These are phyloP conservation scores for Begonia masoniana DNA, from an alignment of 306 rosid species.

Conservation along the genomic window DNA sequence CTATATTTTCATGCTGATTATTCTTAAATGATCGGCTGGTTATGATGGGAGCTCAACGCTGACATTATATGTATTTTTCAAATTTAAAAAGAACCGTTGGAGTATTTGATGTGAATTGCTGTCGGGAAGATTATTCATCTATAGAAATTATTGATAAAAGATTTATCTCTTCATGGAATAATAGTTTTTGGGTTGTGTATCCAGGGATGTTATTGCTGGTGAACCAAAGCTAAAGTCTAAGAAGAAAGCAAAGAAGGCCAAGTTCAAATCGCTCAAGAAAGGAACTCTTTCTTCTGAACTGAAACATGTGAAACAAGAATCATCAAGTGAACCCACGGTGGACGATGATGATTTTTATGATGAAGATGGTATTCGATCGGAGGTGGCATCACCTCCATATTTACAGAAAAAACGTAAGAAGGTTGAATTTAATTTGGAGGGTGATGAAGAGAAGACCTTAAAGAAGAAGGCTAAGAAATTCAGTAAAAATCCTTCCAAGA, in stretches of 20 bases:
- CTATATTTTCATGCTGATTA: too few species aligned
- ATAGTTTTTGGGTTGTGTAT: too few species aligned
- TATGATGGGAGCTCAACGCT: too few species aligned
- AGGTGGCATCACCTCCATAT: constrained; percentile 39
- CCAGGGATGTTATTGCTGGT: too few species aligned
- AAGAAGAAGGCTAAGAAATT: constrained; percentile 68
- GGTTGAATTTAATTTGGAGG: constrained; percentile 26
- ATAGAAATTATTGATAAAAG: too few species aligned
- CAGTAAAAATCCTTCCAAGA: constrained; percentile 46
- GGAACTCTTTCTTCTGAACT: constrained; percentile 65
- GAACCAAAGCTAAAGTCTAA: constrained; percentile 55
- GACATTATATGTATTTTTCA: too few species aligned
- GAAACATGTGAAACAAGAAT: constrained; percentile 47
- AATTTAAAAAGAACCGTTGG: too few species aligned
- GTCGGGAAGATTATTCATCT: too few species aligned
- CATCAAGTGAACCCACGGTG: constrained; percentile 33
- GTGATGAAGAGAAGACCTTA: constrained; percentile 36
- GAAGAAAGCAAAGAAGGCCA: constrained; percentile 82
- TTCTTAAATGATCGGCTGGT: too few species aligned
- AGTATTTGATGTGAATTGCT: too few species aligned
- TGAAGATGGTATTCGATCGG: constrained; percentile 21
- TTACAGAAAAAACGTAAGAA: constrained; percentile 67
- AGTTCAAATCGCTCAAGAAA: constrained; percentile 88
- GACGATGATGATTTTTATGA: constrained; percentile 54
- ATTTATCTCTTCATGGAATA: too few species aligned